A percentile compares a stretch with the other conserved stretches of the same genome.
These are phyloP conservation scores for Artemisia tridentata DNA, from an alignment of 129 eudicot genomes.

Conservation along the genomic window DNA sequence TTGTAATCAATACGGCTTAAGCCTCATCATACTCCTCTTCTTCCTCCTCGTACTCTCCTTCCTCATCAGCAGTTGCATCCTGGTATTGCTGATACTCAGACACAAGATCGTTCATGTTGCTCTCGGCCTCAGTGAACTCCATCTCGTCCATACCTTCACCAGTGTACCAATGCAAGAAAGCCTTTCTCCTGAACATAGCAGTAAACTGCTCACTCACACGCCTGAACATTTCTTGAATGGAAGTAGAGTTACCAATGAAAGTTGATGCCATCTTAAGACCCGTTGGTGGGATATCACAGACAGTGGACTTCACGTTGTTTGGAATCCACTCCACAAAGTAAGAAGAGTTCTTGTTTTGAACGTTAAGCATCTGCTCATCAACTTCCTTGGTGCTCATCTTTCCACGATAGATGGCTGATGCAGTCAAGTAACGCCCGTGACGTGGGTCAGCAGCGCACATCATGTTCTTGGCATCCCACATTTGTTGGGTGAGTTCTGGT, in stretches of 20 bases:
- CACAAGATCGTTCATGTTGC: conserved; percentile 64
- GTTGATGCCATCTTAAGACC: conserved; percentile 64
- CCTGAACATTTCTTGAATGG: conserved; percentile 75
- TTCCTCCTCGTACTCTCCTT: conserved; percentile 55
- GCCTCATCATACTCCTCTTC: conserved; percentile 42
- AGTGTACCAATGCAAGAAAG: conserved; percentile 71
- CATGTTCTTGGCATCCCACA: conserved; percentile 86
- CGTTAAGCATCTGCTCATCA: conserved; percentile 65
- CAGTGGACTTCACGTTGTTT: conserved; percentile 60
- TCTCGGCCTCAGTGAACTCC: conserved; percentile 72
- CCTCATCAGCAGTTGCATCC: conserved; percentile 70
- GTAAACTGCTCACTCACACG: conserved; percentile 70
- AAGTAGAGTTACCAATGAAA: conserved; percentile 62
- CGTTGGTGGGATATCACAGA: conserved; percentile 66
- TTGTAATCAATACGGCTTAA: conserved; percentile 22
- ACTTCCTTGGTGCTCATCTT: conserved; percentile 82
- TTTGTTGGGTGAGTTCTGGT: conserved; percentile 76
- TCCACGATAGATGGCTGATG: conserved; percentile 75
- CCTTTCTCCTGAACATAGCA: conserved; percentile 69
- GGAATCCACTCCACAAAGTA: conserved; percentile 74
- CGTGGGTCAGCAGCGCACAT: conserved; percentile 87
- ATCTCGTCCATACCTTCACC: conserved; percentile 76
- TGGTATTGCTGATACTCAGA: conserved; percentile 69
- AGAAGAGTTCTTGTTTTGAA: conserved; percentile 66
- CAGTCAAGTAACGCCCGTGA: conserved; percentile 66